Conservation (phyloP, 1,284 basidiomycete genomes). For the Gomphus sp. region DNA sequence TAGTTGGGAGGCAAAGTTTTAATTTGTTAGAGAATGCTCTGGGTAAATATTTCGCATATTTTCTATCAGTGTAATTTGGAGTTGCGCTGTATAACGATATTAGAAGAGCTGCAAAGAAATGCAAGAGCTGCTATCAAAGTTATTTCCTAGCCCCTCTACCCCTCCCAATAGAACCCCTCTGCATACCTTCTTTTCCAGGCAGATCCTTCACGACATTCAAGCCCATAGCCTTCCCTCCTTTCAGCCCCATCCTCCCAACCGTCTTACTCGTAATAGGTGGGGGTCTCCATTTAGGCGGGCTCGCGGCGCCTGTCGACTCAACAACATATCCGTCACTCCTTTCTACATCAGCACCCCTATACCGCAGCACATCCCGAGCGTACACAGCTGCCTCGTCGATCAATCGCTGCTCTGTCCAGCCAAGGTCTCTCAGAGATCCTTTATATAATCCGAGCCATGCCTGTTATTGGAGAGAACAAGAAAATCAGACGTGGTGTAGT, state of each 20-base stretch:
- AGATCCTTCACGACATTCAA: constrained; percentile 25
- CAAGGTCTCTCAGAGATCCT: constrained; percentile 27
- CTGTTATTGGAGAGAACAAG: not conserved
- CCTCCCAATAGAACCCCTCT: not conserved
- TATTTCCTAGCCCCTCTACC: not conserved
- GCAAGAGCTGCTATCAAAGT: not conserved
- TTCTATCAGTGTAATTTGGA: not conserved
- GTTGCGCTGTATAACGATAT: not conserved
- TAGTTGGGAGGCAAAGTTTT: constrained; percentile 78
- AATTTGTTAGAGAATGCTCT: not conserved
- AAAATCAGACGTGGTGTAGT: not conserved
- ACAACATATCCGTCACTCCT: not conserved
- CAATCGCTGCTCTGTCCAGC: constrained; percentile 33
- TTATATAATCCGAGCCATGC: constrained; percentile 58
- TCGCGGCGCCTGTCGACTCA: not conserved
- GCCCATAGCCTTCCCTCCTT: constrained; percentile 32
- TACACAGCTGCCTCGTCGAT: constrained; percentile 38
- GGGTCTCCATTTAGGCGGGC: constrained; percentile 17
- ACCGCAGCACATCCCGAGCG: constrained; percentile 33
- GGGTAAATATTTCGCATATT: too few species aligned
- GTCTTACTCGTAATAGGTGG: constrained; percentile 42
- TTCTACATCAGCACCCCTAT: constrained; percentile 16
- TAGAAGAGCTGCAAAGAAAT: not conserved
- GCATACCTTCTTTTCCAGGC: not conserved
- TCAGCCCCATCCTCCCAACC: constrained; percentile 54